A percentile compares a stretch with the other conserved stretches of the same genome.
phyloP scores from a whole-genome alignment of 208 protist species.

The Trypanosoma platydactyli region DNA sequence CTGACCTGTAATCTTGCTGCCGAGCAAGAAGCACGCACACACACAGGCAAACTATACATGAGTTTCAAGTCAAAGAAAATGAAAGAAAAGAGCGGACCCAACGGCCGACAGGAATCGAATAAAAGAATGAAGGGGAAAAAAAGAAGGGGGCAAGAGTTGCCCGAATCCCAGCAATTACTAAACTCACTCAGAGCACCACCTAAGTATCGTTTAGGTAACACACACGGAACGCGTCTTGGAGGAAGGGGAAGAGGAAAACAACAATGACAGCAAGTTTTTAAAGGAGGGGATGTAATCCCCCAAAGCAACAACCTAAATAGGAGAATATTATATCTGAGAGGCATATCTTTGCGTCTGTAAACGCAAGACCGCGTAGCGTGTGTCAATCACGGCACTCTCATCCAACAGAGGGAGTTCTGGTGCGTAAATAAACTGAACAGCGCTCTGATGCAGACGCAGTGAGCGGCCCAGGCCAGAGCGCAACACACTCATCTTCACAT shows the following conservation, averaged over 20 bases:
- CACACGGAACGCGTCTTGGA: not conserved
- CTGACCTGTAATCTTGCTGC: too few relatives aligned
- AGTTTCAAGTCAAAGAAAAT: too few relatives aligned
- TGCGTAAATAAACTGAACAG: slow-evolving; percentile 39
- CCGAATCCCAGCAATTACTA: too few relatives aligned
- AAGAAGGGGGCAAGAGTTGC: too few relatives aligned
- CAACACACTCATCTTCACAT: slow-evolving; percentile 49
- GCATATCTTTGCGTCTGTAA: slow-evolving; percentile 23
- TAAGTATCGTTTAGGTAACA: too few relatives aligned
- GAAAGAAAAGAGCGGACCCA: too few relatives aligned
- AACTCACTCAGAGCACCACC: too few relatives aligned
- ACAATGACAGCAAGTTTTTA: slow-evolving; percentile 9
- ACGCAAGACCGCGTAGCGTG: slow-evolving; percentile 43
- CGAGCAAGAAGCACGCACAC: not conserved
- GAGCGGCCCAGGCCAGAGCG: slow-evolving; percentile 48
- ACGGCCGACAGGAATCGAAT: too few relatives aligned
- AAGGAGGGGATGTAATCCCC: not conserved
- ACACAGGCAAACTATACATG: not conserved
- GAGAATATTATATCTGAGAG: slow-evolving; percentile 16
- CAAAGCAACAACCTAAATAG: slow-evolving; percentile 14
- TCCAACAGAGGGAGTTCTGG: slow-evolving; percentile 29
- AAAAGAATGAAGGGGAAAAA: too few relatives aligned
- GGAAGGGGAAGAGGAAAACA: not conserved
- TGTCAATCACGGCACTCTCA: slow-evolving; percentile 29
- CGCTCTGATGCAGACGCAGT: slow-evolving; percentile 33